Conservation (phyloP, 257 asterid genomes). For the Fraxinus cuspidata region DNA sequence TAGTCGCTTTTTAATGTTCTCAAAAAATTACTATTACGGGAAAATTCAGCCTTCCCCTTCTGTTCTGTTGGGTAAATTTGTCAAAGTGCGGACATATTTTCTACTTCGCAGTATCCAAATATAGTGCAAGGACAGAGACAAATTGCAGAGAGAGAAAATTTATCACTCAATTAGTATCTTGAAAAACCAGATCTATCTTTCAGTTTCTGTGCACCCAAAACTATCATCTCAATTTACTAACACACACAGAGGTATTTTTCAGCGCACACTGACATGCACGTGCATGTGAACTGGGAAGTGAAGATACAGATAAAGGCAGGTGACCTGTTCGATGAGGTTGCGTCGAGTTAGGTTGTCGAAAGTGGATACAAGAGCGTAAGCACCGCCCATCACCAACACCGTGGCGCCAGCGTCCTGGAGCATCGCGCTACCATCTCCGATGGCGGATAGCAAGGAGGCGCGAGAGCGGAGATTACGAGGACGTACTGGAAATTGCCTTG, state of each 20-base stretch:
- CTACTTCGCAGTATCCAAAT: background rate
- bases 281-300: background rate
- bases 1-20: background rate
- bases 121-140: background rate
- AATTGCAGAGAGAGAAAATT: background rate
- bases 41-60: background rate
- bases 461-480: constrained; percentile 32
- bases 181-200: background rate
- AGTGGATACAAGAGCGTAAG: constrained; percentile 72
- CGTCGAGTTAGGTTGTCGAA: constrained; percentile 70
- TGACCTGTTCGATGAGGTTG: constrained; percentile 75
- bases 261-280: constrained; percentile 15
- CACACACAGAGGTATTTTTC: background rate
- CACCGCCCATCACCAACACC: constrained; percentile 67
- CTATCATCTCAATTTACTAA: background rate
- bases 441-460: constrained; percentile 3
- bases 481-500: constrained; percentile 10
- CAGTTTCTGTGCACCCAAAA: background rate
- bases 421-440: constrained; percentile 33
- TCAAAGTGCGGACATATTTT: background rate
- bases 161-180: background rate
- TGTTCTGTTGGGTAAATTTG: background rate
- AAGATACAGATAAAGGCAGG: background rate
- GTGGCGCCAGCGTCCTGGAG: constrained; percentile 79
- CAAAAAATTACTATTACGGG: background rate